These are phyloP conservation scores for Tricholoma bakamatsutake DNA, from an alignment of 768 basidiomycete species.

Conservation along the genomic window DNA sequence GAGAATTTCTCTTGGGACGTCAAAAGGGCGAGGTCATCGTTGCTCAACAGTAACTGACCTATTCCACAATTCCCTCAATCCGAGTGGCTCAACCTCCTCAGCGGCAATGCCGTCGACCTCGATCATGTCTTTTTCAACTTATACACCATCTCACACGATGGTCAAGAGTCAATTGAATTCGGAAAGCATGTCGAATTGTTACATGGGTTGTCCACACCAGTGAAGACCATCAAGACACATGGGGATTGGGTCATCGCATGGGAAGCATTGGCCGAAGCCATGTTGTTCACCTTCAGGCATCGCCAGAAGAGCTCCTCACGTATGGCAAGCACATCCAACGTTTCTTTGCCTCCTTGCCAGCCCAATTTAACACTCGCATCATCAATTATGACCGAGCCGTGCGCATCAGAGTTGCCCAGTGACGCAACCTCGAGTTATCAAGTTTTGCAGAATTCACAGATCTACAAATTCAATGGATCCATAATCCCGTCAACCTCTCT, in stretches of 20 bases:
- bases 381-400: conserved; percentile 23
- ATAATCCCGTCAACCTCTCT: no score
- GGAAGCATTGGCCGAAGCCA: conserved; percentile 8
- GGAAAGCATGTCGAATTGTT: not conserved
- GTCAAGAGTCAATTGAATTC: not conserved
- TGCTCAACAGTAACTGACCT: not conserved
- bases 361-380: conserved; percentile 7
- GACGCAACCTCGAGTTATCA: conserved; percentile 2
- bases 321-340: conserved; percentile 5
- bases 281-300: conserved; percentile 19
- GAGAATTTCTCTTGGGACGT: not conserved
- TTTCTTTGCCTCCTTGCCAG: not conserved
- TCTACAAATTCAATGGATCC: no score
- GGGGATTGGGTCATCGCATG: conserved; percentile 22
- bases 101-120: conserved; percentile 17
- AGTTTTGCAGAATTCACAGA: not conserved
- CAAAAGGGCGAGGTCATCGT: not conserved
- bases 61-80: conserved; percentile 17
- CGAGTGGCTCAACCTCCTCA: conserved; percentile 21
- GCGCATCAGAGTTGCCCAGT: conserved; percentile 4
- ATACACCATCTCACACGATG: conserved; percentile 11
- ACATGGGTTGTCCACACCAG: conserved; percentile 1
- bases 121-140: conserved; percentile 16
- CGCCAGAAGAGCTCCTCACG: conserved; percentile 13
- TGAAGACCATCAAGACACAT: not conserved